Evolutionary conservation across 495 filamentous ascomycete genomes (phyloP), one percentile per base, ranked within the genome.

Genomic region (Cudoniella acicularis): DNA sequence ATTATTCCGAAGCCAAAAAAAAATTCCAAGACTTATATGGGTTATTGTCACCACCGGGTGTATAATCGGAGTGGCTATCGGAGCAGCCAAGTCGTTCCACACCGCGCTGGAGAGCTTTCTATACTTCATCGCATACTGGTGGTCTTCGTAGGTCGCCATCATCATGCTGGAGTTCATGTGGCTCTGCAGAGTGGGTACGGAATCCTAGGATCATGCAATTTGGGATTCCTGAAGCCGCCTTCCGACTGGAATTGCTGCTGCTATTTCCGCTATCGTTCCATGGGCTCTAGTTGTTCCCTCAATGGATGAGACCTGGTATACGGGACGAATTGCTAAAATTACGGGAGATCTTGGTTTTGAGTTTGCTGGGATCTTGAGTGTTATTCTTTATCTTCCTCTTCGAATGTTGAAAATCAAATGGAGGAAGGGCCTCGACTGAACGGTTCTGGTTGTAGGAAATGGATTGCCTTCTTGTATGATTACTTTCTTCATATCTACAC

Each of bases 321-420:
- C 75, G 16, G 79, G 79, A 2, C 69, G 72, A 10, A 62, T 79
- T 49, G 77, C 76, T 0, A 72, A 65, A 70, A 76, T 62, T 27
- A 78, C 81, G n/a, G 81, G 82, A 0, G 82, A 85, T 67, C 75
- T 85, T 53, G 82, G 81, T 11, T 83, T 85, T 59, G 81, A 85
- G 70, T 48, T 83, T 57, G 81, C 80, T 0, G 77, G 83, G 61
- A 72, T 71, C 0, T 64, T 82, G 17, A 75, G 72, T 18, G 72
- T 69, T 3, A 2, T 77, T 58, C 64, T 83, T 23, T 83, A 83
- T 58, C 25, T 77, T 20, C 76, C 75, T 24, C 43, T 76, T 8
- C 61, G 76, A 53, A 62, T 55, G 21, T 11, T 75, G 27, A 75
- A 79, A 62, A 77, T 36, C 30, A 36, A 13, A 13, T 36, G 30